phyloP scores from a whole-genome alignment of 768 basidiomycete species.

The Serendipita sp. region DNA sequence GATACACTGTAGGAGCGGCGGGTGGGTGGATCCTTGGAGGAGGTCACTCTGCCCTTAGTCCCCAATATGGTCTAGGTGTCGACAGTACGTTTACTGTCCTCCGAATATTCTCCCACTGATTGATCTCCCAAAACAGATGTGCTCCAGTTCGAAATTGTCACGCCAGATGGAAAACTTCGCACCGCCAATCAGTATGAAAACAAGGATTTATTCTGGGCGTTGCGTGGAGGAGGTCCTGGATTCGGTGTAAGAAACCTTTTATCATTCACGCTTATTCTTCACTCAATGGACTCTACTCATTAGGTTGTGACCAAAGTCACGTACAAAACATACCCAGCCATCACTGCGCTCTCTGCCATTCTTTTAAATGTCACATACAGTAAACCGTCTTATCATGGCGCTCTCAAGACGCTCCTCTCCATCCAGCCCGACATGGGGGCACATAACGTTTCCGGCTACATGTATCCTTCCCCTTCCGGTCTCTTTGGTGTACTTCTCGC shows the following conservation, averaged over 20 bases:
- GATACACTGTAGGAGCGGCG: conserved; percentile 28
- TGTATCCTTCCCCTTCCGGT: not conserved
- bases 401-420: not conserved
- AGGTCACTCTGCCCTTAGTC: conserved; percentile 28
- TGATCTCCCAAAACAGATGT: not conserved
- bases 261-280: not conserved
- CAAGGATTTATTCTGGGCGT: conserved; percentile 11
- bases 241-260: not conserved
- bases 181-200: not conserved
- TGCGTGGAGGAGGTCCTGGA: conserved; percentile 10
- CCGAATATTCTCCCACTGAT: not conserved
- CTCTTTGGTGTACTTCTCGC: not conserved
- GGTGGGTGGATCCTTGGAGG: conserved; percentile 37
- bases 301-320: conserved; percentile 4
- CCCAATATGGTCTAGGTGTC: conserved; percentile 28
- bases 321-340: conserved; percentile 1
- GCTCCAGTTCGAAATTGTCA: conserved; percentile 10
- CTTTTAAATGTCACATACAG: not conserved
- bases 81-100: not conserved
- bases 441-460: not conserved
- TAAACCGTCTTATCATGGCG: not conserved
- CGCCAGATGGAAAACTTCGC: conserved; percentile 8
- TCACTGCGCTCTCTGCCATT: not conserved
- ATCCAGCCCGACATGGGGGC: not conserved
- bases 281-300: not conserved